These are phyloP conservation scores for Brasenia schreberi DNA, from an alignment of 164 flowering plant genomes.

Conservation along the genomic window DNA sequence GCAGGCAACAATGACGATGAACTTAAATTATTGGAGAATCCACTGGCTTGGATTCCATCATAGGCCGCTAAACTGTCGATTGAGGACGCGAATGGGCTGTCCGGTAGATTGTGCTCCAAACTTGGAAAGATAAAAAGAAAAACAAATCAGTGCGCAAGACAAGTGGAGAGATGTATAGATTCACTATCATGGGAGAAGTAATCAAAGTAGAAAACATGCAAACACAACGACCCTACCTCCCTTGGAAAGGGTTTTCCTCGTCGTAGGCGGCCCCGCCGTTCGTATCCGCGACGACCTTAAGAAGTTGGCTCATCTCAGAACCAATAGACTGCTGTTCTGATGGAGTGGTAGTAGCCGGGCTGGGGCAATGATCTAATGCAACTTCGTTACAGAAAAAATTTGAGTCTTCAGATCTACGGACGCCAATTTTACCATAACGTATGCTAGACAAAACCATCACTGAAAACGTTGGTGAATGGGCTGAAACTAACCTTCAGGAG, in stretches of 20 bases:
- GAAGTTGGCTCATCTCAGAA: conserved; percentile 5
- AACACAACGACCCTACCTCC: conserved; percentile 22
- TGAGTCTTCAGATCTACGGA: neutral
- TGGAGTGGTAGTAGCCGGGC: conserved; percentile 5
- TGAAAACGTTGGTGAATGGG: neutral
- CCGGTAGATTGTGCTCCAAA: conserved; percentile 82
- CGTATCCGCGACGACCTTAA: conserved; percentile 4
- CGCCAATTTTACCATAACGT: too few relatives aligned
- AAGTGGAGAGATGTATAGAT: neutral
- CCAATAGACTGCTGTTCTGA: neutral
- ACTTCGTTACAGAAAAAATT: neutral
- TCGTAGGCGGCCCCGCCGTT: neutral
- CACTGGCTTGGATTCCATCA: neutral
- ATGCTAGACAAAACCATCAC: neutral
- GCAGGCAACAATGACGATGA: conserved; percentile 32
- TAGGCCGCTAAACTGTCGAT: conserved; percentile 21
- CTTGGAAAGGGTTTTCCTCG: conserved; percentile 29
- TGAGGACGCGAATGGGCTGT: conserved; percentile 82
- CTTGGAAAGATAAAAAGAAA: conserved; percentile 13
- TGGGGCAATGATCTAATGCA: conserved; percentile 1
- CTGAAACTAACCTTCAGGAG: neutral
- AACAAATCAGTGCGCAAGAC: neutral
- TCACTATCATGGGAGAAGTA: too few relatives aligned
- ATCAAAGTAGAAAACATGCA: too few relatives aligned
- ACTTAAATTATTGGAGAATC: conserved; percentile 16